Conservation (phyloP, 495 filamentous ascomycete species). For the Aspergillus olivimuriae region DNA sequence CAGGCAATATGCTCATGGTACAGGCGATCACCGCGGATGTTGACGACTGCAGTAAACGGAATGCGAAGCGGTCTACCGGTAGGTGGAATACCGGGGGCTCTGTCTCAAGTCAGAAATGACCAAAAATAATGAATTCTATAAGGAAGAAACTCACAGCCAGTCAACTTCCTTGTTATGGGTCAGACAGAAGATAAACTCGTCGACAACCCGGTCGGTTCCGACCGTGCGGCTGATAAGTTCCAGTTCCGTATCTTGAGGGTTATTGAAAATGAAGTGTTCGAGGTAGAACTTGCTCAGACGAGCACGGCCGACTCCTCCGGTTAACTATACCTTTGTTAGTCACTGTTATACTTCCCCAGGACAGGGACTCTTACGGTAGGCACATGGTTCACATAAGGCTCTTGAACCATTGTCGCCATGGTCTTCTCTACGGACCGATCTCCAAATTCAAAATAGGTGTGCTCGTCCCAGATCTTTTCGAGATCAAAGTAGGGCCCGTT, state of each 20-base stretch:
- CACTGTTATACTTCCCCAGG: conserved; percentile 27
- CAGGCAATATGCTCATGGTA: conserved; percentile 80
- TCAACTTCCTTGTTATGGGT: conserved; percentile 63
- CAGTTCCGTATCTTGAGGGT: conserved; percentile 57
- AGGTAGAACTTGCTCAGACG: conserved; percentile 62
- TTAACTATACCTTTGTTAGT: conserved; percentile 33
- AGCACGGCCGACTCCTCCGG: conserved; percentile 63
- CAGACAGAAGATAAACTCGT: conserved; percentile 52
- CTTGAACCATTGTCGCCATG: conserved; percentile 51
- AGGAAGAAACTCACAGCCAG: conserved; percentile 63
- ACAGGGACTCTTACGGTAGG: conserved; percentile 35
- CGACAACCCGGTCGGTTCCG: conserved; percentile 51
- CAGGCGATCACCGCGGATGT: conserved; percentile 66
- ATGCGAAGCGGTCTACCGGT: conserved; percentile 60
- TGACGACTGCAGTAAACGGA: conserved; percentile 66
- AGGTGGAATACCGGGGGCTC: conserved; percentile 63
- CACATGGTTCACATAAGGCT: conserved; percentile 55
- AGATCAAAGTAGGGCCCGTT: conserved; percentile 47
- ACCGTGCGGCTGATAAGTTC: conserved; percentile 67
- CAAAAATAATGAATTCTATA: no score
- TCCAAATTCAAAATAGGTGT: conserved; percentile 38
- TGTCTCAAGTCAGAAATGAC: conserved; percentile 32
- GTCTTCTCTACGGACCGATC: conserved; percentile 36
- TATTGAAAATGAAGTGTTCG: conserved; percentile 66
- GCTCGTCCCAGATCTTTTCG: conserved; percentile 55